Conservation (phyloP, 768 basidiomycete species). For the Chalciporus sphaerocephalus region DNA sequence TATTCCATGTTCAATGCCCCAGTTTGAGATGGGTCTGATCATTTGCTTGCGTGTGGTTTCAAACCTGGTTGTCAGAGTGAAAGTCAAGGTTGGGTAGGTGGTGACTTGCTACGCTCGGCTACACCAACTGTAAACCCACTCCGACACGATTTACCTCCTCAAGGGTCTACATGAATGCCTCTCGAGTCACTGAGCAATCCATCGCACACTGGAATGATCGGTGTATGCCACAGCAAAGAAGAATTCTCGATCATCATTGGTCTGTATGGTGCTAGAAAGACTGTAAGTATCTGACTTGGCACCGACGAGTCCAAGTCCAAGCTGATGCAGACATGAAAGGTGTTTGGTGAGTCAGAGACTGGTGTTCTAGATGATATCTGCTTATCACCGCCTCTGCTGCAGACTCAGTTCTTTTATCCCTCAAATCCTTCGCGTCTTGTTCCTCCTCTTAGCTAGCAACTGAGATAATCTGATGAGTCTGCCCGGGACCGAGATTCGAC, state of each 20-base stretch:
- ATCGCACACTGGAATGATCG: not conserved
- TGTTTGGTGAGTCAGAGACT: slow-evolving; percentile 69
- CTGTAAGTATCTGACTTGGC: too few species aligned
- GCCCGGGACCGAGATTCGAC: slow-evolving; percentile 85
- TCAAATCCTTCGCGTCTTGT: slow-evolving; percentile 87
- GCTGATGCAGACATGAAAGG: too few species aligned
- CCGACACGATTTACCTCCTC: slow-evolving; percentile 82
- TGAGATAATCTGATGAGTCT: slow-evolving; percentile 80
- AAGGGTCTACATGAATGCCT: slow-evolving; percentile 89
- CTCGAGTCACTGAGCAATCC: slow-evolving; percentile 59
- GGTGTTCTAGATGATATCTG: not conserved
- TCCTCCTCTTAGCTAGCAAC: slow-evolving; percentile 93
- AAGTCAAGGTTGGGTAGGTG: too few species aligned
- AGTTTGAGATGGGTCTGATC: too few species aligned
- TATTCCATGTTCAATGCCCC: too few species aligned
- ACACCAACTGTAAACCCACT: too few species aligned
- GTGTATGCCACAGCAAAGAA: slow-evolving; percentile 56
- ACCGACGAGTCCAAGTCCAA: too few species aligned
- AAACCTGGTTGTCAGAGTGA: too few species aligned
- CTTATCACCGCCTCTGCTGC: not conserved
- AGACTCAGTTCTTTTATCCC: slow-evolving; percentile 87
- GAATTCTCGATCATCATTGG: slow-evolving; percentile 94
- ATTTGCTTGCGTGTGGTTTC: too few species aligned
- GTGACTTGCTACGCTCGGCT: too few species aligned
- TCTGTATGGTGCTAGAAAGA: slow-evolving; percentile 89